These are phyloP conservation scores for Achlya hypogyna DNA, from an alignment of 352 stramenopile species.

Conservation along the genomic window DNA sequence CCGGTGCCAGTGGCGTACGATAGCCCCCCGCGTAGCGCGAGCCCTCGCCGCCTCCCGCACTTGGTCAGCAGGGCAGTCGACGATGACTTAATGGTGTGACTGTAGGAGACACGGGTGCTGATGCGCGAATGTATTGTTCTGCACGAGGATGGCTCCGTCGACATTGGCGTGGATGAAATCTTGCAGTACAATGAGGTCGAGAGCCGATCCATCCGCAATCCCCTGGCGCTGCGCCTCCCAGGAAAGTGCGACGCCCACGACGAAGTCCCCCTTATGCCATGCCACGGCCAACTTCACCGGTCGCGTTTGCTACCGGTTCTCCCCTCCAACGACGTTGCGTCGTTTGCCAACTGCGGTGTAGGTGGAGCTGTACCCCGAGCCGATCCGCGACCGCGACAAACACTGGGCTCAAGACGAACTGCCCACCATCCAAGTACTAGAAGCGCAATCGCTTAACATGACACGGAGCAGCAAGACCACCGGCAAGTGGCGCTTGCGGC, in stretches of 20 bases:
- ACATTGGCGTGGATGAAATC: slow-evolving; percentile 40
- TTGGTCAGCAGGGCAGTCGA: too few species aligned
- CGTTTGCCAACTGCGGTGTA: not conserved
- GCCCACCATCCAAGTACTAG: slow-evolving; percentile 25
- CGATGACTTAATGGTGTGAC: too few species aligned
- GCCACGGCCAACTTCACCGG: slow-evolving; percentile 43
- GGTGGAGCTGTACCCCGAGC: slow-evolving; percentile 44
- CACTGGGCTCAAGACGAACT: slow-evolving; percentile 46
- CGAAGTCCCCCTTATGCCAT: slow-evolving; percentile 67
- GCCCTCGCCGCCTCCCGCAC: not conserved
- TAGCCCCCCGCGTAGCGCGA: too few species aligned
- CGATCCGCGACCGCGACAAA: slow-evolving; percentile 50
- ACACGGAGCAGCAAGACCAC: slow-evolving; percentile 27
- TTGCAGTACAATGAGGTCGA: slow-evolving; percentile 33
- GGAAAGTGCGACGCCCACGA: slow-evolving; percentile 40
- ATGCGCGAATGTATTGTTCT: slow-evolving; percentile 39
- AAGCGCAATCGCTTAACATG: slow-evolving; percentile 28
- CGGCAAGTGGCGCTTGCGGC: slow-evolving; percentile 42
- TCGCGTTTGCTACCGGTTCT: slow-evolving; percentile 10
- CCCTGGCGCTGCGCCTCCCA: slow-evolving; percentile 39
- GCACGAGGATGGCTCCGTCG: slow-evolving; percentile 11
- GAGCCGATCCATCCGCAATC: slow-evolving; percentile 4
- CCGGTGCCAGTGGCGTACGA: not conserved
- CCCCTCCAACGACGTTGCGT: slow-evolving; percentile 21
- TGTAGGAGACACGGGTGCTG: slow-evolving; percentile 32